Conservation (phyloP, 176 grass and related monocot species). For the Musa itinerans region DNA sequence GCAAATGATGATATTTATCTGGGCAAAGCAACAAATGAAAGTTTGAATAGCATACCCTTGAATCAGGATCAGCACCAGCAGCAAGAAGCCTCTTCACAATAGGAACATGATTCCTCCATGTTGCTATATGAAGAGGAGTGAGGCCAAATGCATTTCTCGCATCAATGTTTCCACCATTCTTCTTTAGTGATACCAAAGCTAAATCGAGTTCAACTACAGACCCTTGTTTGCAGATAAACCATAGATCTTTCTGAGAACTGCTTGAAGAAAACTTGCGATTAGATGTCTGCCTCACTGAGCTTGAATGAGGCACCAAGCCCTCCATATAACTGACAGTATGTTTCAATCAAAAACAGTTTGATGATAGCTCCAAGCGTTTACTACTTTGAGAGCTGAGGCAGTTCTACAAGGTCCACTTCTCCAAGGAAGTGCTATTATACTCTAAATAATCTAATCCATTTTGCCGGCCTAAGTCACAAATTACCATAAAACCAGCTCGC, state of each 20-base stretch:
- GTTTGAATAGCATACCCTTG: conserved; percentile 53
- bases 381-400: background rate
- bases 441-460: conserved; percentile 6
- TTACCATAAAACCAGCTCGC: background rate
- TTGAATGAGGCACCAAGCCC: conserved; percentile 36
- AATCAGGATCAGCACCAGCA: conserved; percentile 87
- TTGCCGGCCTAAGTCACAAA: background rate
- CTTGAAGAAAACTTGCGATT: conserved; percentile 50
- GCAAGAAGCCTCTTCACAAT: conserved; percentile 65
- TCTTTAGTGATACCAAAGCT: conserved; percentile 72
- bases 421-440: background rate
- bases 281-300: conserved; percentile 50
- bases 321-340: conserved; percentile 47
- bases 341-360: conserved; percentile 12
- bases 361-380: background rate
- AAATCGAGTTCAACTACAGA: conserved; percentile 80
- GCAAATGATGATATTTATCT: background rate
- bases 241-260: conserved; percentile 63
- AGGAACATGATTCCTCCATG: conserved; percentile 96
- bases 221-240: conserved; percentile 73
- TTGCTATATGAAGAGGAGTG: conserved; percentile 86
- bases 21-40: conserved; percentile 7
- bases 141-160: conserved; percentile 90
- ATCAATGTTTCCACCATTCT: conserved; percentile 62
- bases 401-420: background rate